A percentile compares a stretch with the other conserved stretches of the same genome.
Evolutionary conservation across 805 yeast species (phyloP).

Genomic region (Saccharomycopsis olivae): DNA sequence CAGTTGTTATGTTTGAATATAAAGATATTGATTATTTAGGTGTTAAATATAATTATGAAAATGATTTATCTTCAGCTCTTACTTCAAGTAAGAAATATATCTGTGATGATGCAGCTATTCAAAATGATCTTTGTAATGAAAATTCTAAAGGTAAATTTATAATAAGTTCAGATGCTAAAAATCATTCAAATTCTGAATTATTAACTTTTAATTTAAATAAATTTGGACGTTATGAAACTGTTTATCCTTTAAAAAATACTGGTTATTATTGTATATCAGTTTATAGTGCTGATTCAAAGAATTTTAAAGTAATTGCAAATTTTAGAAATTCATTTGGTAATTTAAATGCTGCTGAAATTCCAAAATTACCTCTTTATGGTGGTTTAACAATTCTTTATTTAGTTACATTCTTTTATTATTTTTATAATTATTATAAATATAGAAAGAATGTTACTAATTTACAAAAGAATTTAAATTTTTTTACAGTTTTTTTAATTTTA

Average conservation of each 20-base stretch:
- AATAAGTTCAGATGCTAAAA: conserved; percentile 30
- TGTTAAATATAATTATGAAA: conserved; percentile 25
- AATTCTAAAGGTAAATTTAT: conserved; percentile 54
- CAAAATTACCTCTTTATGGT: conserved; percentile 84
- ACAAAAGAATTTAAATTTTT: conserved; percentile 82
- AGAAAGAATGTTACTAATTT: conserved; percentile 80
- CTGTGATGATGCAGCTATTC: conserved; percentile 66
- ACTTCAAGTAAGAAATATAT: conserved; percentile 38
- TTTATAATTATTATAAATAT: conserved; percentile 76
- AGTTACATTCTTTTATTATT: conserved; percentile 70
- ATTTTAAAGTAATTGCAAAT: conserved; percentile 57
- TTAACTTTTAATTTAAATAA: conserved; percentile 43
- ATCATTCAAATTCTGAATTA: conserved; percentile 41
- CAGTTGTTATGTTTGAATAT: conserved; percentile 76
- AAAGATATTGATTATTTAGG: conserved; percentile 68
- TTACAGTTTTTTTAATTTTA: conserved; percentile 68
- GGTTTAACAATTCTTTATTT: conserved; percentile 75
- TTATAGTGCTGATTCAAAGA: conserved; percentile 32
- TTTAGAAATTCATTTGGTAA: conserved; percentile 91
- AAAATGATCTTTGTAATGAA: conserved; percentile 40
- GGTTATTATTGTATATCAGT: conserved; percentile 92
- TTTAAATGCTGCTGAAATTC: conserved; percentile 81
- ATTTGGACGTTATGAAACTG: conserved; percentile 48
- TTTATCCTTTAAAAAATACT: conserved; percentile 58
- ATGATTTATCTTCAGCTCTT: conserved; percentile 8